A percentile compares a stretch with the other conserved stretches of the same genome.
Evolutionary conservation across 352 stramenopile species (phyloP).

Genomic region (Phytophthora syringae): DNA sequence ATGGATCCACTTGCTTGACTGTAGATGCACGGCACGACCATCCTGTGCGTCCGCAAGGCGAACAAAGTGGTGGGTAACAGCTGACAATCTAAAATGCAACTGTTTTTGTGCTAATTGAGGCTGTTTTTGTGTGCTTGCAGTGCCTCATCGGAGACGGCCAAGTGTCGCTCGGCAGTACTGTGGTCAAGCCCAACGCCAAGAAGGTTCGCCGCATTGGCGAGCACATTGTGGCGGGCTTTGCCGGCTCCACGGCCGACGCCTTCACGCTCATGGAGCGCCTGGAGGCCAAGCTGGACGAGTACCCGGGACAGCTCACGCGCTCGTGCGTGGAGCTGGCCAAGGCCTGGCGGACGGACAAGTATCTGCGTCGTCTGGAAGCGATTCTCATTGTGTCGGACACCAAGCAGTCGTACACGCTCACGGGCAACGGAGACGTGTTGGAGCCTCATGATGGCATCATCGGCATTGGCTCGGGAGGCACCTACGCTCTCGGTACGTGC

Average conservation of each 20-base stretch:
- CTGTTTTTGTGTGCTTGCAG: constrained; percentile 32
- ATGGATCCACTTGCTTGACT: not conserved
- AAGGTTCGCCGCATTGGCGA: constrained; percentile 97
- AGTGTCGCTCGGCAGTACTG: constrained; percentile 94
- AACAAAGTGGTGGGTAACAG: constrained; percentile 93
- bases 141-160: constrained; percentile 98
- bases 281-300: constrained; percentile 98
- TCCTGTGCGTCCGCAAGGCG: constrained; percentile 98
- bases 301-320: constrained; percentile 96
- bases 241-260: constrained; percentile 96
- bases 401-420: constrained; percentile 97
- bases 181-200: constrained; percentile 98
- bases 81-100: not conserved
- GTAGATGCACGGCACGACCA: constrained; percentile 96
- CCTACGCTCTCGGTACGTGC: constrained; percentile 93
- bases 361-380: constrained; percentile 95
- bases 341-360: constrained; percentile 99
- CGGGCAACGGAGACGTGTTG: constrained; percentile 98
- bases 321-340: constrained; percentile 99
- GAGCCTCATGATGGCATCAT: constrained; percentile 97
- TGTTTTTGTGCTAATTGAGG: not conserved
- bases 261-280: constrained; percentile 99
- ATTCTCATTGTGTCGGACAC: constrained; percentile 96
- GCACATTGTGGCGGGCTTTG: constrained; percentile 97
- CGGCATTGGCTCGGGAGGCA: constrained; percentile 93